These are phyloP conservation scores for Agrocybe praecox DNA, from an alignment of 768 basidiomycete species.

Conservation along the genomic window DNA sequence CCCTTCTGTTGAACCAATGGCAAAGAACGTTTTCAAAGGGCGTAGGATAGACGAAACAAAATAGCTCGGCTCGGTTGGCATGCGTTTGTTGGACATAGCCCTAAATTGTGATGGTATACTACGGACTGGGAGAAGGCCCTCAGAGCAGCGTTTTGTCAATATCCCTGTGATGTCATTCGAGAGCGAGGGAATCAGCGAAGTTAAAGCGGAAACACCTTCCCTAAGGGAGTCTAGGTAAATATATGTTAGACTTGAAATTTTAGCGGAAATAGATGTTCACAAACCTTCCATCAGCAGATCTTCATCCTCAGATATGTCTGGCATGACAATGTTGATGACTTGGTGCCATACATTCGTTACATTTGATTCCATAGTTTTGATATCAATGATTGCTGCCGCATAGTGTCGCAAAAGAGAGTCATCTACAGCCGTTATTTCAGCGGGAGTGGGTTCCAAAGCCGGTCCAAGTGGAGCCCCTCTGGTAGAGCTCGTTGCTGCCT, in stretches of 20 bases:
- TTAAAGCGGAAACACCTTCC: slow-evolving; percentile 51
- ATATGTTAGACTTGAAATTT: slow-evolving; percentile 4
- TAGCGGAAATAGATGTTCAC: slow-evolving; percentile 8
- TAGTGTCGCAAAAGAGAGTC: slow-evolving; percentile 68
- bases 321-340: slow-evolving; percentile 65
- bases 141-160: slow-evolving; percentile 80
- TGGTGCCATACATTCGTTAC: slow-evolving; percentile 66
- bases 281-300: slow-evolving; percentile 54
- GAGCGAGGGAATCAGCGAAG: slow-evolving; percentile 55
- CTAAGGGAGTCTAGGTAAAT: slow-evolving; percentile 51
- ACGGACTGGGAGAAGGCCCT: slow-evolving; percentile 81
- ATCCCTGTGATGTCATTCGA: slow-evolving; percentile 69
- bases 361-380: slow-evolving; percentile 56
- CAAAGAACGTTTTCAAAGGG: slow-evolving; percentile 79
- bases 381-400: slow-evolving; percentile 69
- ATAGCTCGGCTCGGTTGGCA: slow-evolving; percentile 80
- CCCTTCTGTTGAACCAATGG: slow-evolving; percentile 55
- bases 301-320: slow-evolving; percentile 38
- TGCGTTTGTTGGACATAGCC: slow-evolving; percentile 75
- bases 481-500: neutral
- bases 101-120: slow-evolving; percentile 91
- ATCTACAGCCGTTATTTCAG: slow-evolving; percentile 61
- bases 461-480: slow-evolving; percentile 37
- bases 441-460: slow-evolving; percentile 47
- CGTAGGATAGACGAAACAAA: slow-evolving; percentile 83